These are phyloP conservation scores for Hirschioporus abietinus DNA, from an alignment of 768 basidiomycete species.

Conservation along the genomic window DNA sequence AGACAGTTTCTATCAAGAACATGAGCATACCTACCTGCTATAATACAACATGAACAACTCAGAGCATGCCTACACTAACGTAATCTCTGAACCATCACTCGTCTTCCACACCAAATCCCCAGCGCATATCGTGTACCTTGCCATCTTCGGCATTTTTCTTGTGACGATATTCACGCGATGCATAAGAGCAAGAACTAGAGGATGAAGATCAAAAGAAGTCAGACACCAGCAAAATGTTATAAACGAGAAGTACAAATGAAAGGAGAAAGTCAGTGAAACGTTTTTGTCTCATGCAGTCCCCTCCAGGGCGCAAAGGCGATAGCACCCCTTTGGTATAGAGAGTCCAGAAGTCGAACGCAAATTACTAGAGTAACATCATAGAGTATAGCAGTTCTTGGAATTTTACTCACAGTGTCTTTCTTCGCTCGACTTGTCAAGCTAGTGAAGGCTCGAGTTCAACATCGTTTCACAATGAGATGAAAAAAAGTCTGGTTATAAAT, in stretches of 20 bases:
- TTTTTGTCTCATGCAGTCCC: conserved; percentile 64
- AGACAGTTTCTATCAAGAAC: no score
- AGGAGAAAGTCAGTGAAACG: conserved; percentile 40
- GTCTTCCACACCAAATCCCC: no score
- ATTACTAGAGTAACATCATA: conserved; percentile 72
- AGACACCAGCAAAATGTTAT: no score
- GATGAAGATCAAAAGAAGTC: no score
- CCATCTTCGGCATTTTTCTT: conserved; percentile 4
- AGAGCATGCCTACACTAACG: no score
- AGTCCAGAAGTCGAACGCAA: conserved; percentile 75
- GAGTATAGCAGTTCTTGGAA: conserved; percentile 11
- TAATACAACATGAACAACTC: no score
- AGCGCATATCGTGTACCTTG: conserved; percentile 47
- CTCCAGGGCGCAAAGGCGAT: conserved; percentile 73
- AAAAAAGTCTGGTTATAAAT: neutral
- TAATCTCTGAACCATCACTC: no score
- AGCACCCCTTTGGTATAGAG: conserved; percentile 64
- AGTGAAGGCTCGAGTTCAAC: neutral
- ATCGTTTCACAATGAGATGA: neutral
- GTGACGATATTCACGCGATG: neutral
- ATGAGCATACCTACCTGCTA: no score
- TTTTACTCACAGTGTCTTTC: conserved; percentile 19
- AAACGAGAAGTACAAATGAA: neutral
- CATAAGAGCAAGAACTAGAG: no score
- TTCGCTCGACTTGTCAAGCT: neutral